Evolutionary conservation across 2,329 filamentous ascomycete species (phyloP), one percentile per base, ranked within the genome.

Genomic region (Incumbomyces lentus): DNA sequence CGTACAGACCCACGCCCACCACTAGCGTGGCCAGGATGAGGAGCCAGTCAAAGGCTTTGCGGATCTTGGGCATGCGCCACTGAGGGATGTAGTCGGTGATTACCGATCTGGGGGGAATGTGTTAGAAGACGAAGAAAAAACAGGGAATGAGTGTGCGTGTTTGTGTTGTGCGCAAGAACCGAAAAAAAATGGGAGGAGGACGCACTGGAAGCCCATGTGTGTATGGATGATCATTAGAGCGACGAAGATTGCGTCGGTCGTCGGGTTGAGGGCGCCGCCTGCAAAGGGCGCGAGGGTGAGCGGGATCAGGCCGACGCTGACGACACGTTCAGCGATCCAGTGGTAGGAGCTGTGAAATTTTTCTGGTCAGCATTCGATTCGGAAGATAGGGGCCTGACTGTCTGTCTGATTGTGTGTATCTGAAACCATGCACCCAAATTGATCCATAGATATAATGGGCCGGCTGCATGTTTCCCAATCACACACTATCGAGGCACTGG

Each of bases 281-380:
- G 89, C 89, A 69, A 98, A 98, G 53, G 92, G 92, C 33, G 88
- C 83, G 56, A 96, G 74, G 53, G 84, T 87, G 55, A 98, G 74
- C 42, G 92, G 93, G 52, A 98, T 72, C 52, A 98, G 79, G 47
- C 80, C 84, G 48, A 79, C 82, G 48, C 87, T 82, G 58, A 96
- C 71, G 47, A 87, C 65, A 62, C 80, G 74, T 75, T 98, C 92
- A 62, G 95, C 95, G 50, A 84, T 86, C 92, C 92, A 98, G 78
- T 98, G 92, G 74, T 96, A 98, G 68, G 85, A 93, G 59, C 92
- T 92, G 18, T 35, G 31, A 10, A 32, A n/a, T 35, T 12, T 5
- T 35, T 4, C 4, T 8, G 22, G 22, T 35, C 16, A 35, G 33
- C 16, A 35, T 35, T 11, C n/a, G n/a, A n/a, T n/a, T n/a, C n/a